Evolutionary conservation across 257 asterid species (phyloP).

Genomic region (Scutellaria baicalensis): DNA sequence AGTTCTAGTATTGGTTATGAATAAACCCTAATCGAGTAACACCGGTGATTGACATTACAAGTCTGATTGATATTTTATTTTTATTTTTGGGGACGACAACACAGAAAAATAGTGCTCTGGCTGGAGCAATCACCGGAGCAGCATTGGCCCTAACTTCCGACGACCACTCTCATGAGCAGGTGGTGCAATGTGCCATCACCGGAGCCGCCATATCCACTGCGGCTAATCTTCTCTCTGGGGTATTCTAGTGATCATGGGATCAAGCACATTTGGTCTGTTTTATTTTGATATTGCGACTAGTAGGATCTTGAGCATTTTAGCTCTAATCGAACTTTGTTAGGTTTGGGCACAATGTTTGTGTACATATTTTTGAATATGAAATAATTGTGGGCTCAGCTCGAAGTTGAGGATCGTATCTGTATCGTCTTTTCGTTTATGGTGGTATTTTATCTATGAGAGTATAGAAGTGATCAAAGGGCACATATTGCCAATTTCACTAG

Average conservation of each 20-base stretch:
- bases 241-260: conserved; percentile 34
- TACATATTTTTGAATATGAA: not conserved
- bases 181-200: conserved; percentile 77
- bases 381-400: not conserved
- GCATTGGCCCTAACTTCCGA: conserved; percentile 65
- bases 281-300: not conserved
- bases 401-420: not conserved
- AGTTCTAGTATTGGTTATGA: too few species aligned
- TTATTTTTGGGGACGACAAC: not conserved
- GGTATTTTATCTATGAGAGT: too few species aligned
- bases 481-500: too few species aligned
- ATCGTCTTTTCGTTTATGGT: not conserved
- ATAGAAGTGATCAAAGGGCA: not conserved
- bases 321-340: not conserved
- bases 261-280: too few species aligned
- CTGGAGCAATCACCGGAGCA: conserved; percentile 92
- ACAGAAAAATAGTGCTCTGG: conserved; percentile 85
- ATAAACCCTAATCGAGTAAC: too few species aligned
- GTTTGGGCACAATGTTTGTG: not conserved
- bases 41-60: too few species aligned
- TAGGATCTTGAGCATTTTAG: not conserved
- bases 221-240: conserved; percentile 79
- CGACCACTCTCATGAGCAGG: conserved; percentile 63
- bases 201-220: conserved; percentile 94
- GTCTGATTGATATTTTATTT: too few species aligned